Evolutionary conservation across 805 yeast species (phyloP).

Genomic region (Saccharomycopsis synnaedendra): DNA sequence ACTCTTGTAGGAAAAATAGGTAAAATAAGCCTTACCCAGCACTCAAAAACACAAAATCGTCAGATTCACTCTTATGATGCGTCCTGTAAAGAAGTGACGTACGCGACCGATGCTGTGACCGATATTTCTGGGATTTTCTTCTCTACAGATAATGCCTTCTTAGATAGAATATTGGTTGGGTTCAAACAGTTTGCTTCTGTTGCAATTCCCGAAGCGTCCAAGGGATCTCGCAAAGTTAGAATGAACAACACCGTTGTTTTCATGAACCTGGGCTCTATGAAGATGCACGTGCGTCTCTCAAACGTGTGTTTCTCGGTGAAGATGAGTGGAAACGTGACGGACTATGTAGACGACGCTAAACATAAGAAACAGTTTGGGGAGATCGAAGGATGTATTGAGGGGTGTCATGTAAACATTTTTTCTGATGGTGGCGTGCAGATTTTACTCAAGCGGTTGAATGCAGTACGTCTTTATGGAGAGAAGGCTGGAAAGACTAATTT

Average conservation of each 20-base stretch:
- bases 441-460: constrained; percentile 11
- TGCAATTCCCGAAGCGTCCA: no score
- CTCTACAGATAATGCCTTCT: no score
- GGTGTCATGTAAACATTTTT: constrained; percentile 6
- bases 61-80: constrained; percentile 5
- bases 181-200: no score
- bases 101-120: not conserved
- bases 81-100: constrained; percentile 4
- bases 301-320: not conserved
- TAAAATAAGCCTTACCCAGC: not conserved
- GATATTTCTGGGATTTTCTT: not conserved
- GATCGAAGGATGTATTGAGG: not conserved
- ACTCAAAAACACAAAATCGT: not conserved
- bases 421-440: constrained; percentile 5
- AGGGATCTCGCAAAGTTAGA: constrained; percentile 3
- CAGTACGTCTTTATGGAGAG: constrained; percentile 12
- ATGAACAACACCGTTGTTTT: constrained; percentile 4
- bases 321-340: not conserved
- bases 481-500: not conserved
- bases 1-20: not conserved
- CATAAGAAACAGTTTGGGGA: constrained; percentile 7
- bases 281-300: no score
- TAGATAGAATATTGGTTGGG: no score
- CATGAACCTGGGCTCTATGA: not conserved
- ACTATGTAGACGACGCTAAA: not conserved